Conservation (phyloP, 2,329 filamentous ascomycete species). For the Biscogniauxia marginata region DNA sequence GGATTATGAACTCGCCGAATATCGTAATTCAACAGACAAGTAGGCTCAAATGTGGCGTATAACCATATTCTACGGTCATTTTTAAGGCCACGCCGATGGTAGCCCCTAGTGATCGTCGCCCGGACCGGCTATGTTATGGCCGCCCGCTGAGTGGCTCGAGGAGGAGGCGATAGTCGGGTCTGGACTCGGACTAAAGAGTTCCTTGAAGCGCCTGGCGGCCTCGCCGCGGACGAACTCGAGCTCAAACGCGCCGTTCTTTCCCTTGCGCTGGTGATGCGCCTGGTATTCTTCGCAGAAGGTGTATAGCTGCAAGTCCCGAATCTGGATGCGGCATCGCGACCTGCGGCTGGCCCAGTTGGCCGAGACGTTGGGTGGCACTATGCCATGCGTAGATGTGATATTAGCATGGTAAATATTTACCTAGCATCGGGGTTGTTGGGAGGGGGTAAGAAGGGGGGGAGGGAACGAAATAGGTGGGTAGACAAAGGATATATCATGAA, state of each 20-base stretch:
- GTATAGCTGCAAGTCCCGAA: constrained; percentile 56
- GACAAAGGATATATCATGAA: too few species aligned
- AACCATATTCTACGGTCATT: too few species aligned
- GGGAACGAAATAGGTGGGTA: neutral
- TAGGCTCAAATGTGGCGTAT: too few species aligned
- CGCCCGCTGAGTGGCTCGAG: neutral
- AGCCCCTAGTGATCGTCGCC: neutral
- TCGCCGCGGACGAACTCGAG: constrained; percentile 42
- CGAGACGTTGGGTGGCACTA: constrained; percentile 50
- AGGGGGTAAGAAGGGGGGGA: neutral
- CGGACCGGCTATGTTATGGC: neutral
- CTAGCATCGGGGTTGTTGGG: too few species aligned
- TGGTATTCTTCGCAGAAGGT: constrained; percentile 58
- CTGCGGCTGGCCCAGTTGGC: constrained; percentile 52
- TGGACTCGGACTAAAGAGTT: constrained; percentile 37
- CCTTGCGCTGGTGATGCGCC: constrained; percentile 51
- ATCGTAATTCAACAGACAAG: too few species aligned
- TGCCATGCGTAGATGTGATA: neutral
- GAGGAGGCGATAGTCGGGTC: constrained; percentile 3
- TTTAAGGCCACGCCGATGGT: too few species aligned
- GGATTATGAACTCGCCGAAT: too few species aligned
- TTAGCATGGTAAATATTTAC: neutral
- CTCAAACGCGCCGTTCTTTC: constrained; percentile 48
- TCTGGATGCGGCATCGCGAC: constrained; percentile 45
- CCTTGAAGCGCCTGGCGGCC: constrained; percentile 41